Base-by-base conservation (phyloP, 2,329 filamentous ascomycete genomes). In the Xylariales sp. region DNA sequence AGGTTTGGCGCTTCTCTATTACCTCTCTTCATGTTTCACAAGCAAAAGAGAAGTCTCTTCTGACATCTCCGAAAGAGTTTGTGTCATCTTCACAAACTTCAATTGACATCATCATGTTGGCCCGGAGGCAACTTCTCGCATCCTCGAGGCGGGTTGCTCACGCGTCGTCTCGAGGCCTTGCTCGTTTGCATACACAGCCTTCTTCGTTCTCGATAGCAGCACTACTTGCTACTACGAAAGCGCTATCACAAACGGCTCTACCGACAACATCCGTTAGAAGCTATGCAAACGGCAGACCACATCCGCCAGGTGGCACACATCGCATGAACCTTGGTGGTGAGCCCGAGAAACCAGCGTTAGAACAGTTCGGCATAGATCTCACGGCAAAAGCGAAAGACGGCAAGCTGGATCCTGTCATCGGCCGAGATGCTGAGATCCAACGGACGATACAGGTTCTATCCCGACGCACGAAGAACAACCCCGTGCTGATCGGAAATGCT, bases 381-480 rank as follows among this genome's bases (percentile, higher is more conserved):
- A 97, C 93, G 2, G 86, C 80, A 10, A 80, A 79, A 54, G 93
- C 93, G 15, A 86, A 78, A 60, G 84, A 86, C 36, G 93, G 93
- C 29, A 96, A 95, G 59, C 74, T 98, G 3, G 93, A 98, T 57
- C 93, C 93, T 0, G 91, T 97, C 11, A 97, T 98, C 57, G 93
- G 93, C 15, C 78, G 93, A 61, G 90, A 96, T 55, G 73, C 79
- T 4, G 93, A 96, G 61, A 95, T 97, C 39, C 88, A 95, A 57
- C 76, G 93, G 37, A 95, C 90, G 0, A 96, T 97, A 45, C 93
- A 97, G 57, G 86, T 98, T 9, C 68, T 98, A 2, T 96, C 90
- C 12, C 75, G 93, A 48, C 76, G 93, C 46, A 97, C 93, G 6
- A 97, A 97, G 65, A 97, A 96, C 56, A 95, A 95, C 51, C 91